Percentiles rank a stretch among this genome's conserved stretches.
phyloP scores from a whole-genome alignment of 192 early-diverging fungal genomes.

The Linnemannia hyalina region DNA sequence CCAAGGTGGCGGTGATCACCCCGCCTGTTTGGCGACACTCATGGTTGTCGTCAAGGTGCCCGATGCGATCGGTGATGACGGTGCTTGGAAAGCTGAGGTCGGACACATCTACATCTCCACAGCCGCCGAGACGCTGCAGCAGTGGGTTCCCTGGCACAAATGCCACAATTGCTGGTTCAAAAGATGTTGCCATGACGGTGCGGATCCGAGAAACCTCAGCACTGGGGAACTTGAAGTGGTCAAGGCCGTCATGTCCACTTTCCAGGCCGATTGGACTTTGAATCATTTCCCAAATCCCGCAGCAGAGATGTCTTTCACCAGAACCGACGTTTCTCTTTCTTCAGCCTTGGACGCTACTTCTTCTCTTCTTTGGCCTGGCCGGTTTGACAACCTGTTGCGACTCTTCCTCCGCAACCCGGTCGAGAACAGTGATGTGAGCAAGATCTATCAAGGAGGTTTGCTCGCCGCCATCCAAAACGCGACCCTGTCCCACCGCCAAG shows the following conservation, averaged over 20 bases:
- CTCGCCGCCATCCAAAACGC: constrained; percentile 13
- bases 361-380: neutral
- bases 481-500: neutral
- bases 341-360: neutral
- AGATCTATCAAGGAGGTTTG: constrained; percentile 12
- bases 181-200: constrained; percentile 13
- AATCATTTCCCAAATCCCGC: neutral
- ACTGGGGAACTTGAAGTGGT: neutral
- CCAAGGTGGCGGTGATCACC: neutral
- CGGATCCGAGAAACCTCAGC: neutral
- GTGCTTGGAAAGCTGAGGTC: neutral
- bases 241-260: neutral
- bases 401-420: constrained; percentile 10
- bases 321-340: neutral
- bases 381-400: constrained; percentile 2
- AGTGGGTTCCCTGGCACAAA: neutral
- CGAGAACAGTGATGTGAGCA: constrained; percentile 33
- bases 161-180: constrained; percentile 32
- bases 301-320: no score
- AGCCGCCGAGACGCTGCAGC: neutral
- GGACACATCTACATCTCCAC: constrained; percentile 22
- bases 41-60: constrained; percentile 3
- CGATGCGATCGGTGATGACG: neutral
- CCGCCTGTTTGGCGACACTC: constrained; percentile 20
- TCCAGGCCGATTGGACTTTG: constrained; percentile 8